Conservation (phyloP, 2,329 filamentous ascomycete genomes). For the Arthrobotrys megalospora region DNA sequence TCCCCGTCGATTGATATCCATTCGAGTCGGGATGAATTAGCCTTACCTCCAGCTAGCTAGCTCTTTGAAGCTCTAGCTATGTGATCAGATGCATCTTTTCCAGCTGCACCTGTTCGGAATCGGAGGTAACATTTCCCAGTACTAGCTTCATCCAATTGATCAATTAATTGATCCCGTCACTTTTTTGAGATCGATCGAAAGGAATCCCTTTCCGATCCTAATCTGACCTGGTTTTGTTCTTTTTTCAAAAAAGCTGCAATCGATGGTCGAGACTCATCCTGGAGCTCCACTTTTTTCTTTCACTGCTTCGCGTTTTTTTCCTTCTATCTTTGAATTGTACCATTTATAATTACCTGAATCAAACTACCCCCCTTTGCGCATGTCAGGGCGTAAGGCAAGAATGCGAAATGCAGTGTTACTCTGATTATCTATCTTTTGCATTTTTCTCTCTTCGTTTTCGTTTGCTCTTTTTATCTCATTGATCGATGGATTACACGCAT, state of each 20-base stretch:
- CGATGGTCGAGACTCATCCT: background rate
- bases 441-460: background rate
- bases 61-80: background rate
- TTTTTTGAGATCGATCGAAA: constrained; percentile 1
- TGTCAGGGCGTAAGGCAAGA: constrained; percentile 17
- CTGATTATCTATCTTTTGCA: background rate
- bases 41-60: background rate
- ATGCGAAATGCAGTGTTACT: constrained; percentile 7
- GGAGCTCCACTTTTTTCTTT: background rate
- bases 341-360: no score
- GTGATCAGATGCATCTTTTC: background rate
- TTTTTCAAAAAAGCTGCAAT: background rate
- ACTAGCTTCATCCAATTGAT: background rate
- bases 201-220: no score
- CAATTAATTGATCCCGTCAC: background rate
- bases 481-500: constrained; percentile 6
- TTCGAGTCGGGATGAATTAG: constrained; percentile 28
- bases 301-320: background rate
- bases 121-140: background rate
- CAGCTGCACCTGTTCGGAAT: constrained; percentile 11
- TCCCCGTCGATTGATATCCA: constrained; percentile 8
- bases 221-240: background rate
- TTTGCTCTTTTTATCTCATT: background rate
- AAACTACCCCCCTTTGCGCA: background rate
- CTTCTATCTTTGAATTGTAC: no score